phyloP scores from a whole-genome alignment of 768 basidiomycete genomes.

The Trichaptum fuscoviolaceum region DNA sequence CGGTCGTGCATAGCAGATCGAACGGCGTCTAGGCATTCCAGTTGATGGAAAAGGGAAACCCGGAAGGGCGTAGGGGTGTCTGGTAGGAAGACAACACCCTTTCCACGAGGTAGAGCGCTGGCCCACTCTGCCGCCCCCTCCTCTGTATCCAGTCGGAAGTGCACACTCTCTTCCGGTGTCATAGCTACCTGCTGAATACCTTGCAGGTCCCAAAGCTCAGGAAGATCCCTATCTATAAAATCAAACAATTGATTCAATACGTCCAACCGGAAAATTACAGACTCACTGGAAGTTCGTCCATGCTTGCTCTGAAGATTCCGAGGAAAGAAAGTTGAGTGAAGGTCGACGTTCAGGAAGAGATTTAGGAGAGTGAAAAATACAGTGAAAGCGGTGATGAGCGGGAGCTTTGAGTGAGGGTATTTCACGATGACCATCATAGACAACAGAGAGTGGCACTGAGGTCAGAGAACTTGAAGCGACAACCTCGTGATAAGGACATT shows the following conservation, averaged over 20 bases:
- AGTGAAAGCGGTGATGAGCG: background rate
- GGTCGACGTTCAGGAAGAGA: background rate
- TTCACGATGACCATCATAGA: background rate
- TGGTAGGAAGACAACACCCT: slow-evolving; percentile 25
- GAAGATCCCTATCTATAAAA: background rate
- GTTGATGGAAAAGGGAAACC: slow-evolving; percentile 35
- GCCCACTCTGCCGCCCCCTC: slow-evolving; percentile 22
- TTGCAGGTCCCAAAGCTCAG: background rate
- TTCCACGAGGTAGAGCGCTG: slow-evolving; percentile 26
- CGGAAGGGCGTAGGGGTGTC: slow-evolving; percentile 23
- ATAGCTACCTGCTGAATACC: slow-evolving; percentile 14
- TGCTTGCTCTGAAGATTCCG: background rate
- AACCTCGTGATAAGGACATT: background rate
- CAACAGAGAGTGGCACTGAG: background rate
- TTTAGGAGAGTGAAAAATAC: background rate
- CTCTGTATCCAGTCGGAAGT: slow-evolving; percentile 15
- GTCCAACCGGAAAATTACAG: background rate
- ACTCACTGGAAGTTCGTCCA: background rate
- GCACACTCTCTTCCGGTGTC: slow-evolving; percentile 20
- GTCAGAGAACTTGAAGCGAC: background rate
- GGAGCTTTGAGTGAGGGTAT: background rate
- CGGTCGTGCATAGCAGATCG: slow-evolving; percentile 11
- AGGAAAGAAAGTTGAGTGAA: background rate
- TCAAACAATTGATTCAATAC: background rate
- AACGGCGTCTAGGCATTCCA: slow-evolving; percentile 34